Evolutionary conservation across 169 alveolate genomes (phyloP), one percentile per base, ranked within the genome.

Genomic region (Plasmodium cynomolgi): DNA sequence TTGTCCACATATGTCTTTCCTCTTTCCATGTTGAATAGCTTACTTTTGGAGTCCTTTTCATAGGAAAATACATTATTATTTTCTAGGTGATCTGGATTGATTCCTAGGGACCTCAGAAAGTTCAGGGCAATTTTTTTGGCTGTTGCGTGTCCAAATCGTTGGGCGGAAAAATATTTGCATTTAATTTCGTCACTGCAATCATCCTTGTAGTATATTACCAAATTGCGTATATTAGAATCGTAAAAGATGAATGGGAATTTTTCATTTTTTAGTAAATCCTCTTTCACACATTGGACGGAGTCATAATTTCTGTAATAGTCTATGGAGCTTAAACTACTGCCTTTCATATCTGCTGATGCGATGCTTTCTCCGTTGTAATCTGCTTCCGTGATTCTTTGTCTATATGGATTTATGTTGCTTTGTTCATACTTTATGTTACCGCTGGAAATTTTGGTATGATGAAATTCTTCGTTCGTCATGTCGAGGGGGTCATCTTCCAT

Each of bases 141-240:
- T 74, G 84, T 75, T 73, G 93, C 93, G 81, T 84, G 84, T 20
- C 93, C 93, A 84, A 84, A 84, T 84, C 93, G 29, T 84, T 84
- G 93, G 34, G 93, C 93, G 34, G 93, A 84, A 37, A 84, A 84
- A 74, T 84, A 74, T 84, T 84, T 84, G 39, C 81, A 47, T 74
- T 84, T 84, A 15, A 84, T 74, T 50, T 41, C 84, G 23, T 44
- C 47, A 26, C 39, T 84, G 58, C 79, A 72, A 74, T 74, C 44
- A 44, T 84, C 93, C 37, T 84, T 84, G 68, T 84, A 84, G 79
- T 84, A 84, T 73, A 84, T 74, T 6, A 84, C 93, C 62, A 84
- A 84, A 84, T 84, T 84, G 8, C 93, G 71, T 74, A 84, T 73
- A 54, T 29, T 47, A 4, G 58, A 47, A 84, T 84, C 93, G 79